phyloP scores from a whole-genome alignment of 208 protist species.

The Acanthamoeba culbertsoni region DNA sequence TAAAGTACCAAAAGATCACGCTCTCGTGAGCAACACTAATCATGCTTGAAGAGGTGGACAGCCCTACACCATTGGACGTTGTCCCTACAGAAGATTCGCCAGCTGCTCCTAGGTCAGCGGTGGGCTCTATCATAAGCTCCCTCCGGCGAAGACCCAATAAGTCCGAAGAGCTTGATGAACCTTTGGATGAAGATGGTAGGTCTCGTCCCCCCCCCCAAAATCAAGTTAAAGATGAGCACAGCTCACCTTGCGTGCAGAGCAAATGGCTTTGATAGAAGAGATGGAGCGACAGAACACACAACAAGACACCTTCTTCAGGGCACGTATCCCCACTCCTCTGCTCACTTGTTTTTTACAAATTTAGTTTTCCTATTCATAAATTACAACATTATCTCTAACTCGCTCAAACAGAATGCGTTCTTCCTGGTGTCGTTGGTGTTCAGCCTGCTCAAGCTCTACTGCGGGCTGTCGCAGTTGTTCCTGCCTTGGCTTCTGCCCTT shows the following conservation, averaged over 20 bases:
- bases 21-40: background rate
- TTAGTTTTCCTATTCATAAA: background rate
- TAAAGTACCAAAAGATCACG: background rate
- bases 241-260: background rate
- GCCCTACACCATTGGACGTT: background rate
- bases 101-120: background rate
- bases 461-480: background rate
- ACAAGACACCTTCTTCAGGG: slow-evolving; percentile 7
- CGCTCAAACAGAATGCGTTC: background rate
- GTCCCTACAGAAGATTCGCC: background rate
- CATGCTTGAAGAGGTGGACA: slow-evolving; percentile 24
- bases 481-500: slow-evolving; percentile 22
- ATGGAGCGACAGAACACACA: slow-evolving; percentile 15
- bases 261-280: background rate
- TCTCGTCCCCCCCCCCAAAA: background rate
- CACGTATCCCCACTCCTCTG: background rate
- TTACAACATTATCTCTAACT: too few species aligned
- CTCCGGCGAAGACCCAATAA: slow-evolving; percentile 1
- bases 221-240: background rate
- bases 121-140: background rate
- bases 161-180: background rate
- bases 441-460: slow-evolving; percentile 17
- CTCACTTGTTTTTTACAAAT: background rate
- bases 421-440: slow-evolving; percentile 4
- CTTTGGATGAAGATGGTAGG: background rate